Evolutionary conservation across 169 alveolate species (phyloP).

Genomic region (Plasmodium vinckei): DNA sequence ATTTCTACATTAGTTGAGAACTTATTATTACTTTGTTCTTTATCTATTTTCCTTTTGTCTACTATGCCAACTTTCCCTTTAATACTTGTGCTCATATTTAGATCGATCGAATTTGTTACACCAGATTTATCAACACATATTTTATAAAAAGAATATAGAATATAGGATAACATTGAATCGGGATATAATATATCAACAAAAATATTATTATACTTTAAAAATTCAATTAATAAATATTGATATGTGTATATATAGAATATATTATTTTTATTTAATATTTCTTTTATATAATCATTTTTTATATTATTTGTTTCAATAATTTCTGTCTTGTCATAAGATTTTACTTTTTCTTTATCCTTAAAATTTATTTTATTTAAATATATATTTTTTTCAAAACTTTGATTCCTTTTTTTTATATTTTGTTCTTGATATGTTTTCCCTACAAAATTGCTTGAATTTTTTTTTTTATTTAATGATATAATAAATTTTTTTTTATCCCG

Average conservation of each 20-base stretch:
- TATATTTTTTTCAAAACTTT: not conserved
- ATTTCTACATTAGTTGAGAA: too few species aligned
- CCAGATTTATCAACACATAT: slow-evolving; percentile 1
- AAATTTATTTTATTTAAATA: slow-evolving; percentile 36
- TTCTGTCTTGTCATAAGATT: slow-evolving; percentile 1
- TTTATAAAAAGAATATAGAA: slow-evolving; percentile 61
- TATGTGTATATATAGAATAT: slow-evolving; percentile 37
- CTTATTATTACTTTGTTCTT: not conserved
- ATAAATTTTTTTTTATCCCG: slow-evolving; percentile 70
- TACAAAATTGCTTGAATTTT: not conserved
- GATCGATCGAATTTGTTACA: not conserved
- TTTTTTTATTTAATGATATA: slow-evolving; percentile 9
- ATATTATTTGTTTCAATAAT: slow-evolving; percentile 26
- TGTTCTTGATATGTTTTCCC: not conserved
- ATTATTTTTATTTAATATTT: slow-evolving; percentile 14
- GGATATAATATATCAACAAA: slow-evolving; percentile 31
- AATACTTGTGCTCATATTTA: not conserved
- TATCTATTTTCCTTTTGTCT: not conserved
- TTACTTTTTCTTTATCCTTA: slow-evolving; percentile 15
- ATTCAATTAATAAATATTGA: slow-evolving; percentile 59
- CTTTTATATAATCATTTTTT: slow-evolving; percentile 28
- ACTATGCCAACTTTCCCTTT: not conserved
- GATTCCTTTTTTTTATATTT: slow-evolving; percentile 1
- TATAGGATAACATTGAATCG: slow-evolving; percentile 56
- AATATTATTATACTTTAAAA: slow-evolving; percentile 35